phyloP scores from a whole-genome alignment of 805 yeast species.

The Ogataea saltuana region DNA sequence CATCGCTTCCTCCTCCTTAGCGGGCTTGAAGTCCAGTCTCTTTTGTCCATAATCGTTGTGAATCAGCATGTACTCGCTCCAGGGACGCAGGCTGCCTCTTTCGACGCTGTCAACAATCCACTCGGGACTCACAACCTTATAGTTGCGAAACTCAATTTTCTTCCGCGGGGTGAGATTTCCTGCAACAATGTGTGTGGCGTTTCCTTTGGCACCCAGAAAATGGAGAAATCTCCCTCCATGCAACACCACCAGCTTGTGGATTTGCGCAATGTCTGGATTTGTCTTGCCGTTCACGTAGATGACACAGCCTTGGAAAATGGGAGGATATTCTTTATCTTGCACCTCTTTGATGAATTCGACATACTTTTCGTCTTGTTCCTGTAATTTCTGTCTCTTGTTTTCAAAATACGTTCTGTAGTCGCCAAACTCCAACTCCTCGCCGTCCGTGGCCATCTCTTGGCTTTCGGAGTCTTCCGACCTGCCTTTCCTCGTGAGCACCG shows the following conservation, averaged over 20 bases:
- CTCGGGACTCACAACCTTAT: conserved; percentile 74
- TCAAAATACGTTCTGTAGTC: conserved; percentile 66
- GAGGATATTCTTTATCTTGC: conserved; percentile 31
- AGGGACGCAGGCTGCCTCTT: conserved; percentile 50
- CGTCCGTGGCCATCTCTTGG: background rate
- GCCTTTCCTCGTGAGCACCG: conserved; percentile 1
- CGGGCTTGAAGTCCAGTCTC: conserved; percentile 33
- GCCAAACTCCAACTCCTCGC: conserved; percentile 55
- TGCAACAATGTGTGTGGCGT: conserved; percentile 85
- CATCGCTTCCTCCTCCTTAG: background rate
- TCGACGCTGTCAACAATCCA: conserved; percentile 77
- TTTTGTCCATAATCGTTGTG: conserved; percentile 57
- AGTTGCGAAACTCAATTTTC: conserved; percentile 59
- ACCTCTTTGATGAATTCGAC: conserved; percentile 49
- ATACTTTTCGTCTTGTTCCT: conserved; percentile 51
- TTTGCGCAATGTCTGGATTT: conserved; percentile 67
- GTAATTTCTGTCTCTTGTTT: conserved; percentile 64
- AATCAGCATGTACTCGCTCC: conserved; percentile 67
- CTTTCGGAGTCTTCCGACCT: conserved; percentile 7
- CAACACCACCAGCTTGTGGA: conserved; percentile 68
- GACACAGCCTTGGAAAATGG: conserved; percentile 60
- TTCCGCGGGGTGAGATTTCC: conserved; percentile 77
- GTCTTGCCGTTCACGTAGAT: conserved; percentile 92
- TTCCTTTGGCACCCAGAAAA: conserved; percentile 65
- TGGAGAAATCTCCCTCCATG: conserved; percentile 82